phyloP scores from a whole-genome alignment of 768 basidiomycete genomes.

The Rhizopogon sp. region DNA sequence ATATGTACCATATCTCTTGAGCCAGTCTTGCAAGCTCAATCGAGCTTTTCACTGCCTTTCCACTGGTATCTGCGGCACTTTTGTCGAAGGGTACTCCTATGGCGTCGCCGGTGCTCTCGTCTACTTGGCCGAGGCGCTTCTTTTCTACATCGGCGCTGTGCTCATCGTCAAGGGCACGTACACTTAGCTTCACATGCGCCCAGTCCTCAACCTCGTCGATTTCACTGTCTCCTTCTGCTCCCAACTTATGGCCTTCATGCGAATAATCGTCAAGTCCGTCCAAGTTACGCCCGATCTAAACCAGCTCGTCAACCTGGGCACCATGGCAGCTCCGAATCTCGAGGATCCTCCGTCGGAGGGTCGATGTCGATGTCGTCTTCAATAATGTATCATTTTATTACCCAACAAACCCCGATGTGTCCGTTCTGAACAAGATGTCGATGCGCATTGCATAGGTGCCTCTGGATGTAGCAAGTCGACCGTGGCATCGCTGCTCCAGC shows the following conservation, averaged over 20 bases:
- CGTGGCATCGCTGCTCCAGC: constrained; percentile 77
- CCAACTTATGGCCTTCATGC: too few relatives aligned
- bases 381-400: too few relatives aligned
- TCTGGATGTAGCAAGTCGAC: constrained; percentile 98
- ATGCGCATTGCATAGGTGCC: constrained; percentile 73
- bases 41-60: constrained; percentile 56
- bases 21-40: constrained; percentile 58
- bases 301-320: constrained; percentile 44
- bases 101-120: constrained; percentile 81
- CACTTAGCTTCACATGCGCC: constrained; percentile 77
- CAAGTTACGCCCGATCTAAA: constrained; percentile 82
- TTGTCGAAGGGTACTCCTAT: constrained; percentile 79
- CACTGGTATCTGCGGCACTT: constrained; percentile 73
- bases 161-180: too few relatives aligned
- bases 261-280: constrained; percentile 63
- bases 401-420: too few relatives aligned
- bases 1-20: too few relatives aligned
- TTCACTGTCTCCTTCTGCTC: constrained; percentile 78
- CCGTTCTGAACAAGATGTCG: too few relatives aligned
- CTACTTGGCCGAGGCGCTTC: constrained; percentile 72
- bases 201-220: constrained; percentile 77
- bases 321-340: constrained; percentile 48
- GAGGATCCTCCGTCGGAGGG: constrained; percentile 55
- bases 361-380: constrained; percentile 56
- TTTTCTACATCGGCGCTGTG: too few relatives aligned